Percentiles rank a stretch among this genome's conserved stretches.
Evolutionary conservation across 2,329 filamentous ascomycete species (phyloP).

Genomic region (Epichloe uncinata): DNA sequence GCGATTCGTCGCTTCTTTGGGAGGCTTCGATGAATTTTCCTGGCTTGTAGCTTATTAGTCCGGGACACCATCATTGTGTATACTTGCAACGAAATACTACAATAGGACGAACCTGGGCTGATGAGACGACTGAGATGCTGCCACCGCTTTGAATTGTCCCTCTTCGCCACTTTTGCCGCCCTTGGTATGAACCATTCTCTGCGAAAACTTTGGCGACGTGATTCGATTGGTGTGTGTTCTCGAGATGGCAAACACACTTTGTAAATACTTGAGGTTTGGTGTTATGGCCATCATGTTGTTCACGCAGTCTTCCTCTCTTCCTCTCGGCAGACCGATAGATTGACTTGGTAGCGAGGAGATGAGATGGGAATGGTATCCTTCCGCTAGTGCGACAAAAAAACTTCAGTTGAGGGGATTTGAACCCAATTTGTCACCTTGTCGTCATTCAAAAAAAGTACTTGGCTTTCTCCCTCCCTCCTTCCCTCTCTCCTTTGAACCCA

Average conservation of each 20-base stretch:
- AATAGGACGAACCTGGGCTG: background rate
- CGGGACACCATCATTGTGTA: background rate
- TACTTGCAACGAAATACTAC: background rate
- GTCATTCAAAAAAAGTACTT: background rate
- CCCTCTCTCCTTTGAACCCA: background rate
- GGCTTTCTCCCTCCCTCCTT: background rate
- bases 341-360: background rate
- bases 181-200: background rate
- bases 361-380: background rate
- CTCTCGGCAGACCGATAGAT: background rate
- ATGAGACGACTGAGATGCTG: background rate
- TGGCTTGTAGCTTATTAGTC: background rate
- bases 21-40: constrained; percentile 1
- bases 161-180: background rate
- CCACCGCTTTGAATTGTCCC: background rate
- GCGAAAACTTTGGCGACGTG: background rate
- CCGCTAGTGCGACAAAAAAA: background rate
- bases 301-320: background rate
- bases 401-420: background rate
- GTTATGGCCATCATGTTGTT: background rate
- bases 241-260: background rate
- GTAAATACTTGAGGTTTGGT: background rate
- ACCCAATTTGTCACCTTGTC: background rate
- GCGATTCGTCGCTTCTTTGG: background rate
- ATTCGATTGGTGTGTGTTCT: background rate